These are phyloP conservation scores for Firmiana major DNA, from an alignment of 345 rosid genomes.

Conservation along the genomic window DNA sequence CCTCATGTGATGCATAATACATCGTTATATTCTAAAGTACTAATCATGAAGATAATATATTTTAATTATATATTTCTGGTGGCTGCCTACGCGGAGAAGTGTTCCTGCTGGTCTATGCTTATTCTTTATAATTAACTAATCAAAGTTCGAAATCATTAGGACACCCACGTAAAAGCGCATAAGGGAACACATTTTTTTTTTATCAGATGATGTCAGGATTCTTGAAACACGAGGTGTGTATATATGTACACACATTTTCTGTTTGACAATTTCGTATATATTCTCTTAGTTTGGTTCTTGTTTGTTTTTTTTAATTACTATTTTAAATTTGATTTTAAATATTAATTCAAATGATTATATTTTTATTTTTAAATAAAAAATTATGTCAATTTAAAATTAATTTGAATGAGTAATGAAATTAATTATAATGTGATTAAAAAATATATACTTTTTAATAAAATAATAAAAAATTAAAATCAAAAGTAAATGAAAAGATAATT, in stretches of 20 bases:
- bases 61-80: not conserved
- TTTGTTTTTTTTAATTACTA: too few species aligned
- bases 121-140: constrained; percentile 1
- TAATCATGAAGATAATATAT: too few species aligned
- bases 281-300: not conserved
- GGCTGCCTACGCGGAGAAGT: constrained; percentile 5
- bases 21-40: not conserved
- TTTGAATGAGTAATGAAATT: too few species aligned
- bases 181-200: not conserved
- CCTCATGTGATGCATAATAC: not conserved
- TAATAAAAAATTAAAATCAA: too few species aligned
- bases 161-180: not conserved
- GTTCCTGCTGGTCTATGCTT: not conserved
- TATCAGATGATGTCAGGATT: not conserved
- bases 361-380: too few species aligned
- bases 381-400: too few species aligned
- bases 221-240: not conserved
- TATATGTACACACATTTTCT: not conserved
- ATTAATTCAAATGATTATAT: too few species aligned
- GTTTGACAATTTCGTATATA: not conserved
- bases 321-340: too few species aligned
- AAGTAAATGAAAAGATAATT: too few species aligned
- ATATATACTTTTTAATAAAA: too few species aligned
- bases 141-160: not conserved
- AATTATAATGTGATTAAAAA: too few species aligned